Conservation (phyloP, 768 basidiomycete genomes). For the Coprinellus aureogranulatus region DNA sequence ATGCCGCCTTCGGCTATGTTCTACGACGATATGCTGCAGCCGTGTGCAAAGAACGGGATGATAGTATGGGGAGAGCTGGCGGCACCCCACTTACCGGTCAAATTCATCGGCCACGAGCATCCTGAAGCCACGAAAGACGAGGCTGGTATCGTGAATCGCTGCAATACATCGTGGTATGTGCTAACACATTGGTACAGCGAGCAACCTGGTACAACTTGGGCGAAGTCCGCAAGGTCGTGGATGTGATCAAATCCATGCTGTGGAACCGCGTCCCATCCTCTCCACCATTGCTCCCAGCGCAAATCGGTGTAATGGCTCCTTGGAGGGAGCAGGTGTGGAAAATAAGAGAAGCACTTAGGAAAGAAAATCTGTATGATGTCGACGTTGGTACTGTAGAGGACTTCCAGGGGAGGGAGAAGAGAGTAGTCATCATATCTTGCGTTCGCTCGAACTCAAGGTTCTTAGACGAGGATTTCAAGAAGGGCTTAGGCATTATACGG, state of each 20-base stretch:
- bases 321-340: conserved; percentile 56
- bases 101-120: conserved; percentile 42
- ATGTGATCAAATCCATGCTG: conserved; percentile 38
- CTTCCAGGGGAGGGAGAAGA: conserved; percentile 50
- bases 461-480: conserved; percentile 45
- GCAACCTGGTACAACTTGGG: conserved; percentile 51
- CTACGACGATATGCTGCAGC: conserved; percentile 47
- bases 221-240: conserved; percentile 41
- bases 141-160: conserved; percentile 19
- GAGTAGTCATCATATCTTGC: conserved; percentile 51
- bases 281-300: conserved; percentile 38
- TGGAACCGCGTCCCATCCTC: conserved; percentile 31
- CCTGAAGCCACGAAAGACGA: conserved; percentile 47
- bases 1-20: conserved; percentile 57
- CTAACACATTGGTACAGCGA: conserved; percentile 25
- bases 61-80: conserved; percentile 40
- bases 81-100: conserved; percentile 39
- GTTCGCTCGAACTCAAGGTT: conserved; percentile 46
- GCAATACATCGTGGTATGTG: neutral
- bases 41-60: conserved; percentile 42
- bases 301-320: conserved; percentile 52
- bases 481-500: conserved; percentile 44
- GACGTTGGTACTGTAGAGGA: conserved; percentile 57
- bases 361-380: conserved; percentile 38
- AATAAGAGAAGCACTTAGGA: conserved; percentile 43